A percentile compares a stretch with the other conserved stretches of the same genome.
Evolutionary conservation across 2,329 filamentous ascomycete species (phyloP).

Genomic region (Stemphylium vesicarium): DNA sequence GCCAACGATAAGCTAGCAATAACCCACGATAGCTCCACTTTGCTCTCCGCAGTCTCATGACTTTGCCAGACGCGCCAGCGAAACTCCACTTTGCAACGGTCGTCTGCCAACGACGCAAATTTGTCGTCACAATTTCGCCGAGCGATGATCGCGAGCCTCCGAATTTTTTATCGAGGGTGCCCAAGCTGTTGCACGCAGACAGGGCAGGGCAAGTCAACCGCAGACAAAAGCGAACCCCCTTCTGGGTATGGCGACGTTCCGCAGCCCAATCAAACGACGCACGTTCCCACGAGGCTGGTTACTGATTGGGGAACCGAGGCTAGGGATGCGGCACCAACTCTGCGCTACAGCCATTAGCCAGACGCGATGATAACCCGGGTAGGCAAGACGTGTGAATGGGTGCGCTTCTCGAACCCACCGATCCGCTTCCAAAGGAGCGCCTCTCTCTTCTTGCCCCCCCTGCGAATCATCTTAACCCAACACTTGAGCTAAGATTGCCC

Average conservation of each 20-base stretch:
- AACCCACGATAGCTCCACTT: constrained; percentile 19
- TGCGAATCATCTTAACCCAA: constrained; percentile 22
- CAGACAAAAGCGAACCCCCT: constrained; percentile 3
- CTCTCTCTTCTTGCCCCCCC: constrained; percentile 12
- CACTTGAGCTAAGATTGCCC: constrained; percentile 17
- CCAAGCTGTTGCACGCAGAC: constrained; percentile 16
- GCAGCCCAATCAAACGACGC: constrained; percentile 25
- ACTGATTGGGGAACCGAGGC: constrained; percentile 22
- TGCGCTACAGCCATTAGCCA: constrained; percentile 11
- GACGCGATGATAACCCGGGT: constrained; percentile 17
- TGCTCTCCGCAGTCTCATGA: constrained; percentile 17
- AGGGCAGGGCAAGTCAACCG: constrained; percentile 7
- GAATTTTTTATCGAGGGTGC: constrained; percentile 1
- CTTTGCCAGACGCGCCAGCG: background rate
- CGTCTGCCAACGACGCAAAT: background rate
- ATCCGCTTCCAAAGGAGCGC: constrained; percentile 5
- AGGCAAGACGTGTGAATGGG: constrained; percentile 26
- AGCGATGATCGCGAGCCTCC: constrained; percentile 11
- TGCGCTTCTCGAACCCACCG: constrained; percentile 10
- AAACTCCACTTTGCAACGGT: no score
- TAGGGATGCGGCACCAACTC: constrained; percentile 8
- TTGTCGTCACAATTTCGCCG: constrained; percentile 13
- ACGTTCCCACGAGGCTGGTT: constrained; percentile 15
- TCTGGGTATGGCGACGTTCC: constrained; percentile 4
- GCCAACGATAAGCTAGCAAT: constrained; percentile 13